Evolutionary conservation across 2,329 filamentous ascomycete genomes (phyloP).

Genomic region (Alternaria ventricosa): DNA sequence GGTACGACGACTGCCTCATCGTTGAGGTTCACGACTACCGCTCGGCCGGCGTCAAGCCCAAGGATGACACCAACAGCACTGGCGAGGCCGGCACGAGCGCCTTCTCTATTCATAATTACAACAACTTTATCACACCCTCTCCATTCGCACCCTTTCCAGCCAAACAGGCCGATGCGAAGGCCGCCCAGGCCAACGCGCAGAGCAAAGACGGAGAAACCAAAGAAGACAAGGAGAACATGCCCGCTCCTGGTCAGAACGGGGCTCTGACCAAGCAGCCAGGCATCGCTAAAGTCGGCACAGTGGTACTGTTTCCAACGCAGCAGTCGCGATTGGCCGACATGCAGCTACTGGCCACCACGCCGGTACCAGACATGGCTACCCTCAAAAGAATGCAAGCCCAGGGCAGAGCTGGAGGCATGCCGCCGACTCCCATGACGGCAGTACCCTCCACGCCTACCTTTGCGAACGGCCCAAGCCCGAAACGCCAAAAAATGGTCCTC

Average conservation of each 20-base stretch:
- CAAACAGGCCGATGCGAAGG: constrained; percentile 34
- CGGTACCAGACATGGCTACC: constrained; percentile 58
- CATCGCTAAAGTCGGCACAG: constrained; percentile 69
- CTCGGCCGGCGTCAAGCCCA: constrained; percentile 64
- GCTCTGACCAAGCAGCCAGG: constrained; percentile 54
- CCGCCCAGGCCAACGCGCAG: constrained; percentile 29
- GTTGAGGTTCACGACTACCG: constrained; percentile 93
- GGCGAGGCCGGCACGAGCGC: constrained; percentile 67
- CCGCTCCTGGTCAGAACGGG: constrained; percentile 57
- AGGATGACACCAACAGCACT: constrained; percentile 57
- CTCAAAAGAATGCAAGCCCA: constrained; percentile 57
- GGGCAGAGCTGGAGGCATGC: constrained; percentile 59
- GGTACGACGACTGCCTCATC: constrained; percentile 92
- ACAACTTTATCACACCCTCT: constrained; percentile 87
- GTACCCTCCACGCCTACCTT: constrained; percentile 64
- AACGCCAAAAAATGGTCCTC: constrained; percentile 75
- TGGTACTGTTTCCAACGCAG: constrained; percentile 84
- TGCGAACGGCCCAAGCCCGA: constrained; percentile 69
- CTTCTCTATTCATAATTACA: constrained; percentile 92
- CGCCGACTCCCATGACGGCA: constrained; percentile 67
- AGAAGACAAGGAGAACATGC: constrained; percentile 65
- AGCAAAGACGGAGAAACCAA: constrained; percentile 31
- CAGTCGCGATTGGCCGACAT: constrained; percentile 79
- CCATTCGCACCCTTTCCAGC: constrained; percentile 76
- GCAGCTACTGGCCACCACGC: constrained; percentile 75